These are phyloP conservation scores for Exophiala dermatitidis DNA, from an alignment of 2,329 filamentous ascomycete species.

Conservation along the genomic window DNA sequence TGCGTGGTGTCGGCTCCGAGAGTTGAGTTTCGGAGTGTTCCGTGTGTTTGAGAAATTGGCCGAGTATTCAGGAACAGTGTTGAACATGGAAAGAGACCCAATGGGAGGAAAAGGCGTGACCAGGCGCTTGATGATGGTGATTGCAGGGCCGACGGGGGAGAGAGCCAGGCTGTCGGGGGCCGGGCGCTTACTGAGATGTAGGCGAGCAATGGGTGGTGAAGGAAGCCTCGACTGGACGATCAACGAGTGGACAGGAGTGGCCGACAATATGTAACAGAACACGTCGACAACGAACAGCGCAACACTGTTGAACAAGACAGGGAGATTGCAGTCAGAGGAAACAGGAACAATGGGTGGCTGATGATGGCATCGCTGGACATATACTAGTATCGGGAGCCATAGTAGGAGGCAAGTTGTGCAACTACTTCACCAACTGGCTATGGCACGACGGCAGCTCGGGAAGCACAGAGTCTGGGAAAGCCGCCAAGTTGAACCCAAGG, in stretches of 20 bases:
- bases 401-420: no score
- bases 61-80: background rate
- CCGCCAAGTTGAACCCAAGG: no score
- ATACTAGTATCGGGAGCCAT: background rate
- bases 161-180: slow-evolving; percentile 4
- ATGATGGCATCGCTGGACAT: background rate
- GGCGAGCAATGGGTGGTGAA: background rate
- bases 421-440: no score
- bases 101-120: slow-evolving; percentile 4
- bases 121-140: slow-evolving; percentile 22
- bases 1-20: slow-evolving; percentile 5
- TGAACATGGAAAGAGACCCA: slow-evolving; percentile 6
- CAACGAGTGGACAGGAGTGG: background rate
- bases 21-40: slow-evolving; percentile 2
- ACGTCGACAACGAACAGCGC: background rate
- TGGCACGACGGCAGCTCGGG: no score
- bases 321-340: background rate
- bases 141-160: slow-evolving; percentile 14
- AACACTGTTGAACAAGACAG: background rate
- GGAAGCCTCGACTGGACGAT: background rate
- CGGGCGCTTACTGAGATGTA: slow-evolving; percentile 13
- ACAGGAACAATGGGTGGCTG: background rate
- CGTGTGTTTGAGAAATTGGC: slow-evolving; percentile 19
- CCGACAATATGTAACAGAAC: background rate
- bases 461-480: no score